phyloP scores from a whole-genome alignment of 768 basidiomycete genomes.

The Dacryopinax primogenitus region DNA sequence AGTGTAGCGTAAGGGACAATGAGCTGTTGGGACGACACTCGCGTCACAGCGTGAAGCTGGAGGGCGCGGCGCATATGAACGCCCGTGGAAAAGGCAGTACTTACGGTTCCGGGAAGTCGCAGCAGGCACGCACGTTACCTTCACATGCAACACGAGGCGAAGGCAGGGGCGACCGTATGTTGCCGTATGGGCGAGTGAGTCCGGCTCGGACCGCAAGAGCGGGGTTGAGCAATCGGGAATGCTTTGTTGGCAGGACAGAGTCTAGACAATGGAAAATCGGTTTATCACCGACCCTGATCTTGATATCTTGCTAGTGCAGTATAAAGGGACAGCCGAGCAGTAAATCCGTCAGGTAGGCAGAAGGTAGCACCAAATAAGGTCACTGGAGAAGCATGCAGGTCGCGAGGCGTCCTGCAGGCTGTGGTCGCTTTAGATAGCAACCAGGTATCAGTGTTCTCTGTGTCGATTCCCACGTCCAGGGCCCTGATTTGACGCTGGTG shows the following conservation, averaged over 20 bases:
- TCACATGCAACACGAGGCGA: not conserved
- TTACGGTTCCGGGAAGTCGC: not conserved
- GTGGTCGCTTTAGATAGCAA: not conserved
- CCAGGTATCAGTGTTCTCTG: not conserved
- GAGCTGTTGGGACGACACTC: not conserved
- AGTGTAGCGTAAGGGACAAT: not conserved
- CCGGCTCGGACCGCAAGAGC: not conserved
- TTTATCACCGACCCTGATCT: not conserved
- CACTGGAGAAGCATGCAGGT: not conserved
- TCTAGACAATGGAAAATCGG: not conserved
- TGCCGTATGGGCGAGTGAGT: not conserved
- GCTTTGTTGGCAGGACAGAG: not conserved
- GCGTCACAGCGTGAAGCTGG: not conserved
- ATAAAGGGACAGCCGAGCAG: not conserved
- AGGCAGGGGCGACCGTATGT: not conserved
- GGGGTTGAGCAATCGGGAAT: not conserved
- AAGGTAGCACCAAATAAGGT: not conserved
- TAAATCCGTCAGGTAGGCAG: not conserved
- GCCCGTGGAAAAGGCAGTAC: not conserved
- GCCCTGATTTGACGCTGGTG: not conserved
- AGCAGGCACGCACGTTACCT: not conserved
- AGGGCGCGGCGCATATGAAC: not conserved
- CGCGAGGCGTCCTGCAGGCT: not conserved
- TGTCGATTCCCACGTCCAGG: not conserved
- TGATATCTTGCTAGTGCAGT: not conserved